Conservation (phyloP, 176 grass and related monocot genomes). For the Tillandsia leiboldiana region DNA sequence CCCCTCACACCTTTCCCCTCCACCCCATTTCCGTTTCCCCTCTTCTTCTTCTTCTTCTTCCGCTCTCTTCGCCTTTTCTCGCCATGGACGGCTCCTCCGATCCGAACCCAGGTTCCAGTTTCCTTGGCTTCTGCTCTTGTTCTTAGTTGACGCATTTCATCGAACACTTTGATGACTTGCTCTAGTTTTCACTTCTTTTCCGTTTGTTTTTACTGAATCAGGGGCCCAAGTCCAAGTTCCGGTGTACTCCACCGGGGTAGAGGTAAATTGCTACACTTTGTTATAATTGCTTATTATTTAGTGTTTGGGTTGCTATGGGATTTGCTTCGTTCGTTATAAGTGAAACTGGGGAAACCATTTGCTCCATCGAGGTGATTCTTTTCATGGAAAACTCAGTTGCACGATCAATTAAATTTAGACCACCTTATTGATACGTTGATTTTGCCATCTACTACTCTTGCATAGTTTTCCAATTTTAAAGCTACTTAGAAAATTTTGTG, state of each 20-base stretch:
- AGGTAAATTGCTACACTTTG: constrained; percentile 7
- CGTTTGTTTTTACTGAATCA: constrained; percentile 13
- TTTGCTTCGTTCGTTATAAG: not conserved
- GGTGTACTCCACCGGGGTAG: constrained; percentile 18
- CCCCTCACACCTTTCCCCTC: not conserved
- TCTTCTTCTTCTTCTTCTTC: not conserved
- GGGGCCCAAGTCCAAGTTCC: constrained; percentile 9
- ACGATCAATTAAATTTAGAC: too few species aligned
- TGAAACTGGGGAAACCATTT: not conserved
- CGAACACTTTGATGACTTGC: constrained; percentile 6
- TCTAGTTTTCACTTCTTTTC: constrained; percentile 4
- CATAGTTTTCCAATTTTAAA: too few species aligned
- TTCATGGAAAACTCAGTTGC: not conserved
- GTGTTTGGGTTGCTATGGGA: not conserved
- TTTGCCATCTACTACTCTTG: too few species aligned
- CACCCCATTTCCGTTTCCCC: not conserved
- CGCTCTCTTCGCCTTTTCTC: not conserved
- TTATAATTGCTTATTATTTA: too few species aligned
- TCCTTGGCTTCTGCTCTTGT: not conserved
- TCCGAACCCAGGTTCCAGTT: constrained; percentile 10
- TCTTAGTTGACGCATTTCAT: constrained; percentile 5
- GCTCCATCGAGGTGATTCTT: constrained; percentile 3
- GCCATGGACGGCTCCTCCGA: constrained; percentile 19
- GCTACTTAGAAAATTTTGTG: too few species aligned
- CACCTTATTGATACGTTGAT: too few species aligned